Evolutionary conservation across 2,329 filamentous ascomycete genomes (phyloP).

Genomic region (Fusarium begoniae): DNA sequence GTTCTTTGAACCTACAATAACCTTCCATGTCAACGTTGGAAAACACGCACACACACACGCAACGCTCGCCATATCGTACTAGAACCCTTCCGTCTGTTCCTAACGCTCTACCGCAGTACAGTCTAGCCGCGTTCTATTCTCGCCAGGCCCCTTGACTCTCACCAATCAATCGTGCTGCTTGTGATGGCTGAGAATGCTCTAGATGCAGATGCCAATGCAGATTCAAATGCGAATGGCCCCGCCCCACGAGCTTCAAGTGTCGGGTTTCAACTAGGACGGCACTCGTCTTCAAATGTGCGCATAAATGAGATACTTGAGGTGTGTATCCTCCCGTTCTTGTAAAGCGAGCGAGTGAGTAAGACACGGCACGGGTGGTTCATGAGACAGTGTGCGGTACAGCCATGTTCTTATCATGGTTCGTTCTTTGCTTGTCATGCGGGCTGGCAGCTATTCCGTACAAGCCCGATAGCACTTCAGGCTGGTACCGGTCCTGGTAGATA

Average conservation of each 20-base stretch:
- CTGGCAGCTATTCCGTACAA: not conserved
- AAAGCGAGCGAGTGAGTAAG: not conserved
- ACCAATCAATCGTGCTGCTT: not conserved
- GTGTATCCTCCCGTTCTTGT: slow-evolving; percentile 30
- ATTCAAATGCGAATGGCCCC: not conserved
- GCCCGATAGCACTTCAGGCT: not conserved
- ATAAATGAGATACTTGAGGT: slow-evolving; percentile 60
- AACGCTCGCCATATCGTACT: not conserved
- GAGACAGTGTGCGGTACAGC: not conserved
- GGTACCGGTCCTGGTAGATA: not conserved
- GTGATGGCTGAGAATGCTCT: slow-evolving; percentile 11
- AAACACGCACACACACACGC: not conserved
- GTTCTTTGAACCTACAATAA: not conserved
- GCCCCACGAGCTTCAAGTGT: slow-evolving; percentile 32
- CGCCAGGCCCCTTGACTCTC: not conserved
- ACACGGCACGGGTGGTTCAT: not conserved
- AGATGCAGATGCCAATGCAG: slow-evolving; percentile 7
- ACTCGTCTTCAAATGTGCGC: slow-evolving; percentile 50
- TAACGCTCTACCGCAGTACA: not conserved
- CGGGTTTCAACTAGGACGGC: slow-evolving; percentile 31
- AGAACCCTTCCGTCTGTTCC: not conserved
- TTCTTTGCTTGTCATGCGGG: not conserved
- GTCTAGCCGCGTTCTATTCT: not conserved
- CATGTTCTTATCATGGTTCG: not conserved
- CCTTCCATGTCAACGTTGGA: not conserved